phyloP scores from a whole-genome alignment of 805 yeast genomes.

The Lipomyces mesembrius region DNA sequence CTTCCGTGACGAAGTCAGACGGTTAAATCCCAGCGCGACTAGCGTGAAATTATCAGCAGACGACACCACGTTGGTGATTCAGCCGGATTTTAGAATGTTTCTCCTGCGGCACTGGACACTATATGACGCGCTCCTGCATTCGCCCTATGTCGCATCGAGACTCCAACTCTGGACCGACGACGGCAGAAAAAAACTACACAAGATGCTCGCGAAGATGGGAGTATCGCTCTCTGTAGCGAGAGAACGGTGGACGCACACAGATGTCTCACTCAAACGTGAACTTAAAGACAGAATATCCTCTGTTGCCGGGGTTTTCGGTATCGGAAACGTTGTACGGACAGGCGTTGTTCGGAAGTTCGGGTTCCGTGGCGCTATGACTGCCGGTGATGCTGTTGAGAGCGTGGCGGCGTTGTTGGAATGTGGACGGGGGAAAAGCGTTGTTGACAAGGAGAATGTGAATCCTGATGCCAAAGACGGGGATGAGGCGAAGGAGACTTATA shows the following conservation, averaged over 20 bases:
- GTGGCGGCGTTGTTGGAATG: constrained; percentile 78
- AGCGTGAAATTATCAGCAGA: constrained; percentile 33
- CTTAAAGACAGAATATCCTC: constrained; percentile 69
- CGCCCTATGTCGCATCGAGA: constrained; percentile 89
- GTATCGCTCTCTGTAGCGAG: constrained; percentile 84
- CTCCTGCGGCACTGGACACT: constrained; percentile 90
- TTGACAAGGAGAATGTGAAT: constrained; percentile 42
- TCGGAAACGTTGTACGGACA: constrained; percentile 79
- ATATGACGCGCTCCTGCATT: constrained; percentile 86
- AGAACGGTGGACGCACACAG: constrained; percentile 92
- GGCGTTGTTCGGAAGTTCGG: constrained; percentile 90
- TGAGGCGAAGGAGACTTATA: constrained; percentile 11
- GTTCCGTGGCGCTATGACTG: constrained; percentile 81
- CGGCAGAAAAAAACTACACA: constrained; percentile 83
- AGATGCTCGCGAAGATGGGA: constrained; percentile 96
- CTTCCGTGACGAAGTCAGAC: constrained; percentile 77
- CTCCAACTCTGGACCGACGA: constrained; percentile 87
- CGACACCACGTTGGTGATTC: constrained; percentile 58
- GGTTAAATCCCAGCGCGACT: constrained; percentile 56
- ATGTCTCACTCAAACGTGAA: constrained; percentile 73
- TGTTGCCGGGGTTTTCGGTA: constrained; percentile 73
- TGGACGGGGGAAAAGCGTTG: constrained; percentile 32
- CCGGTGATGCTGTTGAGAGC: constrained; percentile 91
- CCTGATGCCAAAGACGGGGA: constrained; percentile 26
- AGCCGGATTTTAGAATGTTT: constrained; percentile 84